phyloP scores from a whole-genome alignment of 2,329 filamentous ascomycete genomes.

The Monosporascus sp. region DNA sequence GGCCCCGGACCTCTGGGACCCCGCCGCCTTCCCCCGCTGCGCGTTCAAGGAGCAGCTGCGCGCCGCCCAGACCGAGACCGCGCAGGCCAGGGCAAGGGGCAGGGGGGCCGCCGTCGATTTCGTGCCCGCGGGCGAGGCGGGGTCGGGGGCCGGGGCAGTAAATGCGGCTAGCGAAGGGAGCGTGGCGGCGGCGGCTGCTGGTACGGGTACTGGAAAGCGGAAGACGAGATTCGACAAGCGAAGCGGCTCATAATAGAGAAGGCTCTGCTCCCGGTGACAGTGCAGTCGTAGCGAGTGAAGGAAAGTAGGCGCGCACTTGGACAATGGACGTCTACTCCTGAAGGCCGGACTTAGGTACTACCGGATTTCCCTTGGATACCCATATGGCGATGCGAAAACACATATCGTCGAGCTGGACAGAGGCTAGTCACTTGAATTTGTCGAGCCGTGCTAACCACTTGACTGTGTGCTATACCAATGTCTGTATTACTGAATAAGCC shows the following conservation, averaged over 20 bases:
- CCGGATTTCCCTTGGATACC: too few species aligned
- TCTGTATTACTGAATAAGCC: too few species aligned
- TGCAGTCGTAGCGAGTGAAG: too few species aligned
- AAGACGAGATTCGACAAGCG: slow-evolving; percentile 31
- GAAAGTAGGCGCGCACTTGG: not conserved
- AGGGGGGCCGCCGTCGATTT: slow-evolving; percentile 46
- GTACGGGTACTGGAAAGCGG: slow-evolving; percentile 19
- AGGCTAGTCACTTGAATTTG: too few species aligned
- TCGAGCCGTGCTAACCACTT: too few species aligned
- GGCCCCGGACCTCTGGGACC: slow-evolving; percentile 52
- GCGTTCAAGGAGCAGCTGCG: slow-evolving; percentile 47
- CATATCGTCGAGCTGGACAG: too few species aligned
- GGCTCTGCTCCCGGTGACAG: too few species aligned
- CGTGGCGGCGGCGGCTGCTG: slow-evolving; percentile 25
- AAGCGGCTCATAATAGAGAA: slow-evolving; percentile 1
- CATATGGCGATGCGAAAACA: too few species aligned
- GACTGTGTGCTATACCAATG: too few species aligned
- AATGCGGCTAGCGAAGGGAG: slow-evolving; percentile 18
- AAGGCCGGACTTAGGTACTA: too few species aligned
- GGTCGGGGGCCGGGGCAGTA: slow-evolving; percentile 8
- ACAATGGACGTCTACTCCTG: not conserved
- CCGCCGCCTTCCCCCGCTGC: slow-evolving; percentile 48
- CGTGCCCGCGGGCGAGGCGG: slow-evolving; percentile 27
- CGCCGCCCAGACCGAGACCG: slow-evolving; percentile 40
- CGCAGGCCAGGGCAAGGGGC: slow-evolving; percentile 39